Evolutionary conservation across 306 rosid genomes (phyloP).

Genomic region (Astragalus glycyphyllos): DNA sequence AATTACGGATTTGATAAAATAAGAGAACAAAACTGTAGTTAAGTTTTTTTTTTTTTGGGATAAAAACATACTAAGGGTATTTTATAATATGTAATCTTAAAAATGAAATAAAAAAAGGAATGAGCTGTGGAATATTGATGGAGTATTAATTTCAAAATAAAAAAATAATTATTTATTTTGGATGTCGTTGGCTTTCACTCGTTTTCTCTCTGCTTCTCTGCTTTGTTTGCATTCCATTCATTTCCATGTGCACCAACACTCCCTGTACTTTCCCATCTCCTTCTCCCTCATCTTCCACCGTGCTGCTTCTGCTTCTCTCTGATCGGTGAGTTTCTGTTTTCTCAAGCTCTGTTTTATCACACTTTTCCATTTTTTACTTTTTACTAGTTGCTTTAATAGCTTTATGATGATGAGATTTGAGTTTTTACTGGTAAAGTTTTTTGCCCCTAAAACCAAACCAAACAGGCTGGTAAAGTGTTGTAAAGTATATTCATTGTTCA

Average conservation of each 20-base stretch:
- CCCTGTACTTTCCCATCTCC: conserved; percentile 54
- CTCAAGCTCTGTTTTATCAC: conserved; percentile 33
- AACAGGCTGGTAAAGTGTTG: conserved; percentile 33
- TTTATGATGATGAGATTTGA: conserved; percentile 42
- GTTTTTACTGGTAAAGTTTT: conserved; percentile 26
- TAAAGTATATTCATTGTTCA: conserved; percentile 36
- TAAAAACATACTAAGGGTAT: too few species aligned
- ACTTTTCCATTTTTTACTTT: neutral
- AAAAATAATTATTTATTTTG: conserved; percentile 25
- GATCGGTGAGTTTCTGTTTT: conserved; percentile 61
- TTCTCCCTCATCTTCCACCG: conserved; percentile 29
- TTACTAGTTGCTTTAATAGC: conserved; percentile 19
- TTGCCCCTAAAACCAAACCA: conserved; percentile 31
- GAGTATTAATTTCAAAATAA: conserved; percentile 38
- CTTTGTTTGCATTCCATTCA: conserved; percentile 51
- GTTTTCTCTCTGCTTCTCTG: conserved; percentile 47
- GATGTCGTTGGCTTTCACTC: conserved; percentile 59
- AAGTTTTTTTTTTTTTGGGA: too few species aligned
- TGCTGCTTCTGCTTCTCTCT: conserved; percentile 42
- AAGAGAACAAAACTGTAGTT: too few species aligned
- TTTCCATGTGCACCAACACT: conserved; percentile 63
- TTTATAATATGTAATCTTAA: neutral
- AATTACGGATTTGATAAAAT: too few species aligned
- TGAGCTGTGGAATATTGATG: conserved; percentile 41
- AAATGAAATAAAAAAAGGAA: neutral